These are phyloP conservation scores for Tetracladium marchalianum DNA, from an alignment of 495 filamentous ascomycete species.

Conservation along the genomic window DNA sequence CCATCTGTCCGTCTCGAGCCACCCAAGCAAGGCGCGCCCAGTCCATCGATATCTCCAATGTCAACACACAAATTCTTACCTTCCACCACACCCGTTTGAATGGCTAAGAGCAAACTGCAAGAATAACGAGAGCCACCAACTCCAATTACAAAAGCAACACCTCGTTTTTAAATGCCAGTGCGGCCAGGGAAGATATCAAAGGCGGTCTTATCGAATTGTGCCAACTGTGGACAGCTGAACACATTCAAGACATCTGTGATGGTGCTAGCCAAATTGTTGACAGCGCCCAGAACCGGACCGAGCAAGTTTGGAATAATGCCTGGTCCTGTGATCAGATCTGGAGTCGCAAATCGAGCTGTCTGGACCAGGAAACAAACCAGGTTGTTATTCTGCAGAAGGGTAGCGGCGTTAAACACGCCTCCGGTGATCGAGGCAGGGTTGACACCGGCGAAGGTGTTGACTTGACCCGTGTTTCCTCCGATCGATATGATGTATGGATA, in stretches of 20 bases:
- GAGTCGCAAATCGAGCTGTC: constrained; percentile 1
- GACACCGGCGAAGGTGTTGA: constrained; percentile 46
- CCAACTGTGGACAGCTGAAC: constrained; percentile 19
- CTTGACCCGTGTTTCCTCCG: constrained; percentile 45
- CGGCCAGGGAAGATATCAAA: constrained; percentile 19
- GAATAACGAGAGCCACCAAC: not conserved
- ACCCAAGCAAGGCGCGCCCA: too few species aligned
- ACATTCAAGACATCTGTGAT: not conserved
- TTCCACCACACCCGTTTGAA: too few species aligned
- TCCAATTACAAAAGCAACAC: not conserved
- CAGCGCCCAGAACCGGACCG: not conserved
- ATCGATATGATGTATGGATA: constrained; percentile 24
- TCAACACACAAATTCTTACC: too few species aligned
- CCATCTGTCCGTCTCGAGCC: too few species aligned
- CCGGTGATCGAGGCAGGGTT: constrained; percentile 38
- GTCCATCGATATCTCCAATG: too few species aligned
- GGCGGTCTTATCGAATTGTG: constrained; percentile 14
- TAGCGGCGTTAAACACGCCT: constrained; percentile 33
- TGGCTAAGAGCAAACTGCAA: too few species aligned
- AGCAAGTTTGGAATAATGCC: not conserved
- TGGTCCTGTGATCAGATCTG: not conserved
- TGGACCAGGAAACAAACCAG: constrained; percentile 35
- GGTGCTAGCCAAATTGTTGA: not conserved
- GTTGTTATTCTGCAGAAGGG: constrained; percentile 34
- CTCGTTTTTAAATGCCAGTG: not conserved